A percentile compares a stretch with the other conserved stretches of the same genome.
These are phyloP conservation scores for Tetracladium maxilliforme DNA, from an alignment of 2,329 filamentous ascomycete species.

Conservation along the genomic window DNA sequence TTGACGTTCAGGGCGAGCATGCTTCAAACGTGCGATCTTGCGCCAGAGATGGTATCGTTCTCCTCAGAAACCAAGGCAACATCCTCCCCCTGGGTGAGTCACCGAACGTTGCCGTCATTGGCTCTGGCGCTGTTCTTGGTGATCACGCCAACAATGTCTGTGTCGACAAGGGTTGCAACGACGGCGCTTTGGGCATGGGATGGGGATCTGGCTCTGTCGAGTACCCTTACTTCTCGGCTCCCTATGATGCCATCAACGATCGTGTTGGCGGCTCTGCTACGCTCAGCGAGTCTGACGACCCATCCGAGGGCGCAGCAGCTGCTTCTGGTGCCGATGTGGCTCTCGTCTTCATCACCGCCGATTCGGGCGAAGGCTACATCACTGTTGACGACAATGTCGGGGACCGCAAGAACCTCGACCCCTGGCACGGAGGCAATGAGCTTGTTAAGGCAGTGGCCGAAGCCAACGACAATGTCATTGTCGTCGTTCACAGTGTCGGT, in stretches of 20 bases:
- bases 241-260: slow-evolving; percentile 47
- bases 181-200: slow-evolving; percentile 51
- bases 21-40: slow-evolving; percentile 44
- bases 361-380: slow-evolving; percentile 55
- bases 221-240: slow-evolving; percentile 52
- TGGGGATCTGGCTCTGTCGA: slow-evolving; percentile 49
- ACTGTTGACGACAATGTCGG: slow-evolving; percentile 25
- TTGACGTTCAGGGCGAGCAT: slow-evolving; percentile 41
- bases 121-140: slow-evolving; percentile 45
- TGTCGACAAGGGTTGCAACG: slow-evolving; percentile 42
- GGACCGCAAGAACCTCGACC: slow-evolving; percentile 48
- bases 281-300: slow-evolving; percentile 33
- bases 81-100: slow-evolving; percentile 41
- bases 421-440: slow-evolving; percentile 31
- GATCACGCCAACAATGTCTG: slow-evolving; percentile 49
- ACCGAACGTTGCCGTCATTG: slow-evolving; percentile 41
- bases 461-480: slow-evolving; percentile 45
- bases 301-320: slow-evolving; percentile 8
- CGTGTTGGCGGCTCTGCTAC: slow-evolving; percentile 36
- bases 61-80: slow-evolving; percentile 50
- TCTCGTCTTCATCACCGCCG: slow-evolving; percentile 50
- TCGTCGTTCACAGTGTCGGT: slow-evolving; percentile 49
- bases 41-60: slow-evolving; percentile 40
- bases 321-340: slow-evolving; percentile 40
- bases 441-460: slow-evolving; percentile 41